phyloP scores from a whole-genome alignment of 495 filamentous ascomycete genomes.

The Staphylotrichum tortipilum region DNA sequence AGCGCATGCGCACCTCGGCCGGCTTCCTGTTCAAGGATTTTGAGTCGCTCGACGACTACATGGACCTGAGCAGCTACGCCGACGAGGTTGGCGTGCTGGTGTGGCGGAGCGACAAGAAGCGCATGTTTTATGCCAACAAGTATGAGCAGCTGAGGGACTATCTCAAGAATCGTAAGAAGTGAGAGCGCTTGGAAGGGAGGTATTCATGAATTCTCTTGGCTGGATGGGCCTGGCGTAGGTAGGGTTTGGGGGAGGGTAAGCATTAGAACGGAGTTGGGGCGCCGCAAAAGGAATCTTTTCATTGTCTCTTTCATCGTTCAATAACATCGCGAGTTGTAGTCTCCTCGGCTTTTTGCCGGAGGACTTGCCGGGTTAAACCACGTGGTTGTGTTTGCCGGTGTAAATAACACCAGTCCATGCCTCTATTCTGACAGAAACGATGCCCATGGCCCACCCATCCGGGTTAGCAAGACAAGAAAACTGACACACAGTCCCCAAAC shows the following conservation, averaged over 20 bases:
- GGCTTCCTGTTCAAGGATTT: conserved; percentile 93
- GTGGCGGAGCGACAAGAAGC: conserved; percentile 72
- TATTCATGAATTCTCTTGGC: neutral
- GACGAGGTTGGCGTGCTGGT: conserved; percentile 86
- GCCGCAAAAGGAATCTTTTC: too few relatives aligned
- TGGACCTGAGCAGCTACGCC: conserved; percentile 65
- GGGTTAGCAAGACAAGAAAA: too few relatives aligned
- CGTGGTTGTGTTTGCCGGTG: too few relatives aligned
- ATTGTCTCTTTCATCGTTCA: too few relatives aligned
- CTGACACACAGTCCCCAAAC: too few relatives aligned
- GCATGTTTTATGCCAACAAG: conserved; percentile 79
- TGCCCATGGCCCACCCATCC: too few relatives aligned
- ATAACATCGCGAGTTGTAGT: too few relatives aligned
- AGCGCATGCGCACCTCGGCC: conserved; percentile 71
- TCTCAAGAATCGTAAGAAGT: conserved; percentile 55
- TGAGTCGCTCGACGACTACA: conserved; percentile 64
- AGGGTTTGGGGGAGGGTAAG: neutral
- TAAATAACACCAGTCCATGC: too few relatives aligned
- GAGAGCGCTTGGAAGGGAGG: conserved; percentile 11
- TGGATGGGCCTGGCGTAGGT: neutral
- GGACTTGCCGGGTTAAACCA: too few relatives aligned
- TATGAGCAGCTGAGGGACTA: conserved; percentile 77
- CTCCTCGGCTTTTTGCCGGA: too few relatives aligned
- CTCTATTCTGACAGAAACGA: too few relatives aligned
- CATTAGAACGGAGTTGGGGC: too few relatives aligned